Evolutionary conservation across 2,329 filamentous ascomycete species (phyloP).

Genomic region (Aspergillus udagawae): DNA sequence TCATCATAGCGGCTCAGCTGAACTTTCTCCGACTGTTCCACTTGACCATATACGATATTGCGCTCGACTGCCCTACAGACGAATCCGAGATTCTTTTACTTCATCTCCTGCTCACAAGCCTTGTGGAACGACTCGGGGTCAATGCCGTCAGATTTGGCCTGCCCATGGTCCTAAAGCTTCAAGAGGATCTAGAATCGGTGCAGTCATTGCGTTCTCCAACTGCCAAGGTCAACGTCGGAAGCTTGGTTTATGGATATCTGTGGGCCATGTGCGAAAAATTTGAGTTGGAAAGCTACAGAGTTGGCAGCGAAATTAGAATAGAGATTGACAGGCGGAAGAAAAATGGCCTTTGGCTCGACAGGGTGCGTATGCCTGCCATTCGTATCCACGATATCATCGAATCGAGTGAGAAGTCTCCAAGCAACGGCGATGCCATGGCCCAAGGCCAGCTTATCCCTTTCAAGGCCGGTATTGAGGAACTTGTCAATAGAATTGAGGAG

Average conservation of each 20-base stretch:
- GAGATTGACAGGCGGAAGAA: constrained; percentile 72
- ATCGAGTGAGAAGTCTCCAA: constrained; percentile 36
- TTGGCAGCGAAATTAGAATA: constrained; percentile 67
- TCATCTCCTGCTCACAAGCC: constrained; percentile 69
- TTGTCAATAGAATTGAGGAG: constrained; percentile 70
- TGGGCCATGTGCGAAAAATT: constrained; percentile 76
- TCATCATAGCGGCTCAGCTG: constrained; percentile 51
- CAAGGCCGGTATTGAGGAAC: constrained; percentile 59
- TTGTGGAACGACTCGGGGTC: constrained; percentile 74
- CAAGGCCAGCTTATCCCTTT: constrained; percentile 63
- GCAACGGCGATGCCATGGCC: constrained; percentile 41
- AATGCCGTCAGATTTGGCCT: constrained; percentile 75
- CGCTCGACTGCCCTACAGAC: constrained; percentile 66
- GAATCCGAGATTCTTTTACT: constrained; percentile 73
- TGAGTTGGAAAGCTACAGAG: constrained; percentile 64
- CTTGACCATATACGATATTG: constrained; percentile 83
- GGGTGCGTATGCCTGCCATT: constrained; percentile 66
- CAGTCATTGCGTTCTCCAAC: constrained; percentile 43
- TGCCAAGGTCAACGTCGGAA: constrained; percentile 74
- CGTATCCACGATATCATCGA: constrained; percentile 58
- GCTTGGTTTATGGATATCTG: constrained; percentile 84
- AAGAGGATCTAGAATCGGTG: constrained; percentile 65
- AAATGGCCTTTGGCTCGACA: constrained; percentile 74
- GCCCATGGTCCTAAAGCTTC: constrained; percentile 83
- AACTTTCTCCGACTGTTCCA: constrained; percentile 80